phyloP scores from a whole-genome alignment of 2,329 filamentous ascomycete species.

The Colletotrichum liaoningense region DNA sequence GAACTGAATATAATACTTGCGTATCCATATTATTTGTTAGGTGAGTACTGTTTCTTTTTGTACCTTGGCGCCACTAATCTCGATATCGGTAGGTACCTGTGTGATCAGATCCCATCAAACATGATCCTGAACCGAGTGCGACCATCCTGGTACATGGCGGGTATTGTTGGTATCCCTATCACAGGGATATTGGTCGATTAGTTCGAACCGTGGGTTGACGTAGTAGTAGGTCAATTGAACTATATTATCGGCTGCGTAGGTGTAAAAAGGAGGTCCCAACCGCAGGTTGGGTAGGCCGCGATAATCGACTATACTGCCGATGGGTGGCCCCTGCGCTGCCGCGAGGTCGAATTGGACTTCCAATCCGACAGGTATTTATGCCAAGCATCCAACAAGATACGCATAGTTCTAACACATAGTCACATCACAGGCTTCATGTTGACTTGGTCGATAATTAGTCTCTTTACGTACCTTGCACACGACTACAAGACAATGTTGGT shows the following conservation, averaged over 20 bases:
- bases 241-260: too few relatives aligned
- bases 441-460: constrained; percentile 29
- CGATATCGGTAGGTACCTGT: constrained; percentile 17
- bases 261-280: too few relatives aligned
- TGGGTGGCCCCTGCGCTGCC: too few relatives aligned
- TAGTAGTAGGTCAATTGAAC: too few relatives aligned
- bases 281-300: too few relatives aligned
- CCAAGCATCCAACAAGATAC: constrained; percentile 9
- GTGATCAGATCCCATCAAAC: constrained; percentile 43
- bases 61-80: constrained; percentile 37
- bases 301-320: too few relatives aligned
- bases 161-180: background rate
- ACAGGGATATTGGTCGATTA: too few relatives aligned
- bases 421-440: constrained; percentile 28
- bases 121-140: constrained; percentile 46
- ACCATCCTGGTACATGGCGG: constrained; percentile 33
- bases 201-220: too few relatives aligned
- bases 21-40: constrained; percentile 31
- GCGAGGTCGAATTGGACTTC: too few relatives aligned
- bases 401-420: background rate
- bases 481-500: constrained; percentile 25
- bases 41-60: constrained; percentile 42
- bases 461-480: constrained; percentile 24
- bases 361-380: background rate
- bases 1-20: constrained; percentile 44